Evolutionary conservation across 2,329 filamentous ascomycete species (phyloP), one percentile per base, ranked within the genome.

Genomic region (Geosmithia putterillii): DNA sequence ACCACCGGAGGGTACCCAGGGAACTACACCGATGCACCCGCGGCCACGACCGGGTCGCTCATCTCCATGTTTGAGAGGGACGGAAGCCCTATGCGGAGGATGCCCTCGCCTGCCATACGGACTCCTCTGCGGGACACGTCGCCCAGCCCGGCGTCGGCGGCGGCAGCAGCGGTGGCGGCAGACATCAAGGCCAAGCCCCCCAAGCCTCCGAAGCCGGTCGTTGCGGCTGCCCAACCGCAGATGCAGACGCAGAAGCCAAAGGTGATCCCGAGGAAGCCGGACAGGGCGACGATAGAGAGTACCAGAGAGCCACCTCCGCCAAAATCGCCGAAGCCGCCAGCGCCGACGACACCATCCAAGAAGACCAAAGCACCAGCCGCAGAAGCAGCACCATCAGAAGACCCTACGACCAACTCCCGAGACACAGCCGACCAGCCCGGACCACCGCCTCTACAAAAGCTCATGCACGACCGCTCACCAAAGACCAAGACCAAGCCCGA

Each of bases 41-140:
- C n/a, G n/a, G n/a, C n/a, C n/a, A n/a, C 81, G 0, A 81, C 81
- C 0, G 76, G 68, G 3, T 74, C 78, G 4, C 65, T 86, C 18
- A 80, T 86, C 43, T 74, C 74, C 35, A 70, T 85, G 63, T 86
- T 86, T 50, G 83, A 88, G 59, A 65, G 70, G 48, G 69, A 63
- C 37, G 48, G 45, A 48, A 47, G 18, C 41, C 10, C 17, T 20
- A 12, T 2, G 22, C 15, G 21, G 9, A n/a, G 28, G 22, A 25
- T 17, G 39, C 23, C 39, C 5, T 17, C 18, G 21, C 28, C 28
- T 32, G 28, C 28, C 3, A 14, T 12, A n/a, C n/a, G n/a, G n/a
- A n/a, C n/a, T n/a, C n/a, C n/a, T n/a, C n/a, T n/a, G n/a, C n/a
- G n/a, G n/a, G n/a, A n/a, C n/a, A n/a, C n/a, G n/a, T n/a, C n/a